phyloP scores from a whole-genome alignment of 306 rosid genomes.

The Lupinus albus region DNA sequence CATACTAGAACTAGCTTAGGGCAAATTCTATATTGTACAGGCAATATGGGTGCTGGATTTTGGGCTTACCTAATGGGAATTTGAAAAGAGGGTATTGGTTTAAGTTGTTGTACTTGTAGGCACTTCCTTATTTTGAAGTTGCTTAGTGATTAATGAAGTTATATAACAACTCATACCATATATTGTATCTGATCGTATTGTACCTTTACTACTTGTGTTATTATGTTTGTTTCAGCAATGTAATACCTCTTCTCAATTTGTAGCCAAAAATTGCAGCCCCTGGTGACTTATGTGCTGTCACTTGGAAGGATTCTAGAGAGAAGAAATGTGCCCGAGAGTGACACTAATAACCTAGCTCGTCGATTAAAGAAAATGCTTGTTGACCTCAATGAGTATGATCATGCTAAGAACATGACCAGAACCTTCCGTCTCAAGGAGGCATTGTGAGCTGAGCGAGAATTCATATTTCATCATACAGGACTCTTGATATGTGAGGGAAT shows the following conservation, averaged over 20 bases:
- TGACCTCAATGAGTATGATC: slow-evolving; percentile 86
- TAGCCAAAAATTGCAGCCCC: slow-evolving; percentile 79
- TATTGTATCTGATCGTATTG: not conserved
- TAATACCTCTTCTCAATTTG: slow-evolving; percentile 35
- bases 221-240: slow-evolving; percentile 33
- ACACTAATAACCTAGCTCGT: slow-evolving; percentile 72
- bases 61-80: no score
- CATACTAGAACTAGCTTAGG: not conserved
- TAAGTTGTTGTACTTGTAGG: slow-evolving; percentile 5
- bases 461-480: slow-evolving; percentile 30
- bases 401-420: slow-evolving; percentile 76
- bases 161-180: slow-evolving; percentile 9
- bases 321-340: slow-evolving; percentile 62
- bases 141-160: slow-evolving; percentile 31
- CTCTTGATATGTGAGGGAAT: slow-evolving; percentile 9
- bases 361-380: slow-evolving; percentile 88
- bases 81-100: slow-evolving; percentile 10
- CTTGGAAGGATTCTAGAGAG: slow-evolving; percentile 78
- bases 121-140: slow-evolving; percentile 14
- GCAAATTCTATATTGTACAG: slow-evolving; percentile 17
- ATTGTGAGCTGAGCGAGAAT: slow-evolving; percentile 49
- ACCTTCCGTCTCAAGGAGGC: slow-evolving; percentile 89
- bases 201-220: slow-evolving; percentile 15
- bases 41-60: not conserved
- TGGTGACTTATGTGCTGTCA: slow-evolving; percentile 69